Evolutionary conservation across 2,329 filamentous ascomycete genomes (phyloP), one percentile per base, ranked within the genome.

Genomic region (Ophiobolus disseminans): DNA sequence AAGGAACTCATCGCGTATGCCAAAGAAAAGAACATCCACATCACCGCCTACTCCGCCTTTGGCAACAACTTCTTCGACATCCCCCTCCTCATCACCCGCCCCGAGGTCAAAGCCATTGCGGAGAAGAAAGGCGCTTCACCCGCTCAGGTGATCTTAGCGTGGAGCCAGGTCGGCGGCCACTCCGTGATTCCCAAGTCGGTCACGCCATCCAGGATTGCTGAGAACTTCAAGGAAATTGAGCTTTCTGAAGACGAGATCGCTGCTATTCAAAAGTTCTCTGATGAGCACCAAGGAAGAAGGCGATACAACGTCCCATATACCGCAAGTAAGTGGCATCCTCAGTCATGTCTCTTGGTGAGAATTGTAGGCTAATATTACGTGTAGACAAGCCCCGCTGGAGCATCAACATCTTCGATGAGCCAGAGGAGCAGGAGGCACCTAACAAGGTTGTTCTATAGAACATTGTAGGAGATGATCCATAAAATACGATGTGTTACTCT

Each of bases 71-170:
- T 78, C 52, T 78, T 78, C 62, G 48, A 73, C 43, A 75, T 78
- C 47, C 58, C 68, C 78, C 87, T 69, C 85, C 89, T 81, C 78
- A 89, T 86, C 52, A 86, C 83, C 2, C 78, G 89, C 10, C 82
- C 84, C 70, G 86, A 85, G 69, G 83, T 90, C 74, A 88, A 73
- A 81, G 84, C 63, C 85, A 88, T 48, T 58, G 88, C 88, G 19
- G 77, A 82, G 62, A 80, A 83, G 62, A 81, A 84, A 14, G 80
- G 84, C 3, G 81, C 87, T 20, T 84, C 86, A 8, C 82, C 90
- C 6, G 87, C 89, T 6, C 90, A 96, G 80, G 81, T 96, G 30
- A 81, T 96, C 52, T 81, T 96, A 60, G 83, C 90, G 65, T 96
- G 91, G 91, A 85, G 89, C 36, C 95, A 90, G n/a, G 90, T 95